A percentile compares a stretch with the other conserved stretches of the same genome.
These are phyloP conservation scores for Arthrobotrys megalospora DNA, from an alignment of 2,329 filamentous ascomycete species.

Conservation along the genomic window DNA sequence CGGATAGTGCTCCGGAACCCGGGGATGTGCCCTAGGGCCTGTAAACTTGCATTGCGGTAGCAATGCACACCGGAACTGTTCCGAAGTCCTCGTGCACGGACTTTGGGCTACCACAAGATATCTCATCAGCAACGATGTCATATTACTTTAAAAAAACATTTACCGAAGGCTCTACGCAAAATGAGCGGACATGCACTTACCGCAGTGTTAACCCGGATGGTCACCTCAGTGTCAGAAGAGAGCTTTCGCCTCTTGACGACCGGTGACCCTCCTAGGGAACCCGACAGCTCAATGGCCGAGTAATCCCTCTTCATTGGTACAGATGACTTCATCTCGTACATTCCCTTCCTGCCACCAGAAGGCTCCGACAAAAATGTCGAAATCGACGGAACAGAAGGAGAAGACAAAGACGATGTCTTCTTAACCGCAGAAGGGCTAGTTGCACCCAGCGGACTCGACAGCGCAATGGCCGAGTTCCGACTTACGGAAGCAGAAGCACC, in stretches of 20 bases:
- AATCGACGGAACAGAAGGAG: neutral
- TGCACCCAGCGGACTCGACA: neutral
- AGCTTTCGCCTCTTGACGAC: constrained; percentile 5
- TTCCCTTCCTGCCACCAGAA: neutral
- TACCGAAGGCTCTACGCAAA: neutral
- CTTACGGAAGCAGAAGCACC: neutral
- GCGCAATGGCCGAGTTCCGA: constrained; percentile 1
- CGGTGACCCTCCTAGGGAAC: neutral
- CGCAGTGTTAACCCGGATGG: neutral
- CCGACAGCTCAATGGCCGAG: constrained; percentile 8
- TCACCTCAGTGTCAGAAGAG: neutral
- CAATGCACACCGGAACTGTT: constrained; percentile 47
- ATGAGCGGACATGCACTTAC: neutral
- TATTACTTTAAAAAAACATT: neutral
- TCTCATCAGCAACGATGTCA: neutral
- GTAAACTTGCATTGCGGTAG: constrained; percentile 54
- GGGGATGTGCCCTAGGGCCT: constrained; percentile 34
- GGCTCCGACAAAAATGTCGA: constrained; percentile 10
- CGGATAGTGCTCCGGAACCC: constrained; percentile 39
- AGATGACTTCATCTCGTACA: neutral
- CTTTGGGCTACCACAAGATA: neutral
- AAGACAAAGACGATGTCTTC: neutral
- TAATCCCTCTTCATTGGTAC: constrained; percentile 15
- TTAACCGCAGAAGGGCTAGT: neutral
- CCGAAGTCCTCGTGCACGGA: constrained; percentile 33